These are phyloP conservation scores for Lycium ferocissimum DNA, from an alignment of 257 asterid species.

Conservation along the genomic window DNA sequence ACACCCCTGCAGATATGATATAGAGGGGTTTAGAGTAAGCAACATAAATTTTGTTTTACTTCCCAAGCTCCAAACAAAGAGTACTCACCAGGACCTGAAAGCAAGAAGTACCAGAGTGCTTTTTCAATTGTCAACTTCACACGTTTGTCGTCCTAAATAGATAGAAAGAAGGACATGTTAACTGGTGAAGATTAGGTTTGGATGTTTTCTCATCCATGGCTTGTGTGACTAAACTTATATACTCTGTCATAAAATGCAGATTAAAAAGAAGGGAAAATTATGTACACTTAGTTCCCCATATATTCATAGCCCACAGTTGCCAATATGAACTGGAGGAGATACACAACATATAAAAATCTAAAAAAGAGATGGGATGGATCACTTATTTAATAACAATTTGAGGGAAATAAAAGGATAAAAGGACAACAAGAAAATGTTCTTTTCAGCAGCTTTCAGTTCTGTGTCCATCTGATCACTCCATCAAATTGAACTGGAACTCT, in stretches of 20 bases:
- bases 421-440: background rate
- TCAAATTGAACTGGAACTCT: slow-evolving; percentile 2
- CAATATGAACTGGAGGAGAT: background rate
- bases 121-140: background rate
- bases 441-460: background rate
- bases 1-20: slow-evolving; percentile 10
- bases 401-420: background rate
- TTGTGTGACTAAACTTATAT: background rate
- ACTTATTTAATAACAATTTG: background rate
- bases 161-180: slow-evolving; percentile 15
- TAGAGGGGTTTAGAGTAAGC: background rate
- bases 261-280: background rate
- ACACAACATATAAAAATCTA: background rate
- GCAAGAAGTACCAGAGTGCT: background rate
- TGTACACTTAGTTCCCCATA: background rate
- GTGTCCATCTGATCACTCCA: background rate
- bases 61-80: background rate
- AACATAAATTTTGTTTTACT: background rate
- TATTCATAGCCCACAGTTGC: slow-evolving; percentile 16
- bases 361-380: background rate
- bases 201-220: slow-evolving; percentile 24
- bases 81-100: slow-evolving; percentile 5
- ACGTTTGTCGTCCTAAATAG: slow-evolving; percentile 16
- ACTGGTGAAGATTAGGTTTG: background rate
- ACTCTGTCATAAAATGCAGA: background rate